phyloP scores from a whole-genome alignment of 192 early-diverging fungal genomes.

The Rhizoclosmatium globosum region DNA sequence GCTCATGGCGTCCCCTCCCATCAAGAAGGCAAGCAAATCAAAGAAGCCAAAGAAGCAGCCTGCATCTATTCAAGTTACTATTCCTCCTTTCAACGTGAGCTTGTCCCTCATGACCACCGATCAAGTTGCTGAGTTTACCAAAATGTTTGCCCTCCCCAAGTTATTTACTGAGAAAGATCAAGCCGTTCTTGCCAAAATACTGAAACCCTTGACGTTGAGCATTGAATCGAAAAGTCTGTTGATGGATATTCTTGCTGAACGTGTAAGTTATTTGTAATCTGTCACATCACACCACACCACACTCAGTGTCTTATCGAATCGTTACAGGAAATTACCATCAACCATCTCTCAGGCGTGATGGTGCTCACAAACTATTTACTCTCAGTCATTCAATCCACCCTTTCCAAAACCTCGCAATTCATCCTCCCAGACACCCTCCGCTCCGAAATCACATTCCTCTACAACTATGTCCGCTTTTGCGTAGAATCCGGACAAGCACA shows the following conservation, averaged over 20 bases:
- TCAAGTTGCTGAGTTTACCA: not conserved
- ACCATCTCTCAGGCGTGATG: not conserved
- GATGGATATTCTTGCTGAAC: not conserved
- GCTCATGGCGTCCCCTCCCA: not conserved
- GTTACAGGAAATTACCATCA: not conserved
- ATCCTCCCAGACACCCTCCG: constrained; percentile 23
- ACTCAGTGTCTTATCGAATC: too few relatives aligned
- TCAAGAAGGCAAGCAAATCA: not conserved
- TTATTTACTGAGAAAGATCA: not conserved
- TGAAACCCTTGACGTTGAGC: not conserved
- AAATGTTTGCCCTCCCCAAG: not conserved
- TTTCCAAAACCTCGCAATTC: not conserved
- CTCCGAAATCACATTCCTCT: constrained; percentile 39
- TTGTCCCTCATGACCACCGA: not conserved
- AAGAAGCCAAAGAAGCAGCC: not conserved
- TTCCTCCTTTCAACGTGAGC: not conserved
- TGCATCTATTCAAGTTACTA: not conserved
- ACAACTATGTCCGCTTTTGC: constrained; percentile 45
- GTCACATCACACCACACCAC: too few relatives aligned
- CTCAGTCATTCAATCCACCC: not conserved
- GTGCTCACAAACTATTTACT: too few relatives aligned
- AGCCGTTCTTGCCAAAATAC: not conserved
- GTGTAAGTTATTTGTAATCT: not conserved
- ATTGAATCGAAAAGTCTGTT: not conserved
- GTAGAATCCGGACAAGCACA: constrained; percentile 40